These are phyloP conservation scores for Citeromyces nyonsensis DNA, from an alignment of 805 yeast species.

Conservation along the genomic window DNA sequence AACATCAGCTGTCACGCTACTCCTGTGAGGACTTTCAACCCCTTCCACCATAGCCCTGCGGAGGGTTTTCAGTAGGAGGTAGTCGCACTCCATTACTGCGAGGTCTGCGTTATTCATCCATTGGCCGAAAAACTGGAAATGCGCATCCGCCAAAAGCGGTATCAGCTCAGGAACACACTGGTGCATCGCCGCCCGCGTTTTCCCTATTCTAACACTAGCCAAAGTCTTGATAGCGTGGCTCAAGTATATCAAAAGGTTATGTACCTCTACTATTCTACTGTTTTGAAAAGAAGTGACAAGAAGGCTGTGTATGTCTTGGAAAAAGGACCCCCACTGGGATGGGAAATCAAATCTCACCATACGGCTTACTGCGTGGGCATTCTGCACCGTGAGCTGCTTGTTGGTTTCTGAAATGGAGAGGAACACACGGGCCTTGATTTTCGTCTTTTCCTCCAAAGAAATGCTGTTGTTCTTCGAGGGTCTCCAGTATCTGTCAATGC, in stretches of 20 bases:
- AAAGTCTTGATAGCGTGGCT: slow-evolving; percentile 70
- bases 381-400: slow-evolving; percentile 62
- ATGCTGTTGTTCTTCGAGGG: slow-evolving; percentile 28
- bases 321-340: slow-evolving; percentile 66
- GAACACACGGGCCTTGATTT: slow-evolving; percentile 45
- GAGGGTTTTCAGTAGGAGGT: slow-evolving; percentile 58
- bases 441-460: slow-evolving; percentile 50
- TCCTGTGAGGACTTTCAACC: slow-evolving; percentile 51
- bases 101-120: slow-evolving; percentile 42
- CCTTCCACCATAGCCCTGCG: slow-evolving; percentile 69
- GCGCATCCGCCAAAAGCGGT: slow-evolving; percentile 43
- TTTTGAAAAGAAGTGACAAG: slow-evolving; percentile 26
- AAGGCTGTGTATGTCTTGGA: slow-evolving; percentile 40
- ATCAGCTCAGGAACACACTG: slow-evolving; percentile 49
- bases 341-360: slow-evolving; percentile 83
- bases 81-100: slow-evolving; percentile 57
- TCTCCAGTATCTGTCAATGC: slow-evolving; percentile 78
- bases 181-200: slow-evolving; percentile 67
- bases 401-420: slow-evolving; percentile 48
- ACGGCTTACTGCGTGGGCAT: slow-evolving; percentile 68
- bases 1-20: slow-evolving; percentile 42
- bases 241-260: slow-evolving; percentile 48
- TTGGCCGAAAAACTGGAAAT: slow-evolving; percentile 38
- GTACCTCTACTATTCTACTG: slow-evolving; percentile 33
- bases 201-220: slow-evolving; percentile 68